Evolutionary conservation across 352 stramenopile genomes (phyloP), one percentile per base, ranked within the genome.

Genomic region (Phytopythium litorale): DNA sequence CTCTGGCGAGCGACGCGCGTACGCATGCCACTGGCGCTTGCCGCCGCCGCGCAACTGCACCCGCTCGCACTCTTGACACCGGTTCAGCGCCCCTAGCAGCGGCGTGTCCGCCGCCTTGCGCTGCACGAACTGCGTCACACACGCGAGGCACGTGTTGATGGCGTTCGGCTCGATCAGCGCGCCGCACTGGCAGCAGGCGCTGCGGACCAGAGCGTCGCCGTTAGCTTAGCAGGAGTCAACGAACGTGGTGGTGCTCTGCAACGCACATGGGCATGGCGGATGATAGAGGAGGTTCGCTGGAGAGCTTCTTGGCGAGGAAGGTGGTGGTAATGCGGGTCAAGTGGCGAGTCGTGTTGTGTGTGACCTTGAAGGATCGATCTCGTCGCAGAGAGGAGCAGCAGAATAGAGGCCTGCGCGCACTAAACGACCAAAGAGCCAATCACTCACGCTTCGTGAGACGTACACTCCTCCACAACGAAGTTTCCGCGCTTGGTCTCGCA

Each of bases 121-220:
- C 60, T 86, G 59, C 11, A 72, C 69, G 33, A 72, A 64, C 6
- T 7, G 59, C 21, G 70, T 66, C 18, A 80, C 60, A 58, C 76
- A 86, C 33, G 58, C 28, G 42, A 61, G 65, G 73, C 84, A 94
- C 79, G 89, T 91, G 71, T 91, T 92, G 59, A 86, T 66, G 13
- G 75, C 68, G 49, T 92, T 94, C 56, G 81, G 70, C 67, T 91
- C 81, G 61, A 91, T 91, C 52, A 77, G 71, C 11, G 70, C 63
- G 57, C 81, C 81, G 63, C 81, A 90, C 51, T 85, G 71, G 42
- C 81, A 90, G 54, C 79, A 90, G 3, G 61, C 73, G 18, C 68
- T 79, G 51, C 15, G 16, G 7, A 15, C 4, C n/a, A 40, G 15
- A 53, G 21, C 0, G 8, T 21, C 18, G 19, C 3, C 21, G 28